Evolutionary conservation across 1,284 basidiomycete species (phyloP).

Genomic region (Trichosporon ovoides): DNA sequence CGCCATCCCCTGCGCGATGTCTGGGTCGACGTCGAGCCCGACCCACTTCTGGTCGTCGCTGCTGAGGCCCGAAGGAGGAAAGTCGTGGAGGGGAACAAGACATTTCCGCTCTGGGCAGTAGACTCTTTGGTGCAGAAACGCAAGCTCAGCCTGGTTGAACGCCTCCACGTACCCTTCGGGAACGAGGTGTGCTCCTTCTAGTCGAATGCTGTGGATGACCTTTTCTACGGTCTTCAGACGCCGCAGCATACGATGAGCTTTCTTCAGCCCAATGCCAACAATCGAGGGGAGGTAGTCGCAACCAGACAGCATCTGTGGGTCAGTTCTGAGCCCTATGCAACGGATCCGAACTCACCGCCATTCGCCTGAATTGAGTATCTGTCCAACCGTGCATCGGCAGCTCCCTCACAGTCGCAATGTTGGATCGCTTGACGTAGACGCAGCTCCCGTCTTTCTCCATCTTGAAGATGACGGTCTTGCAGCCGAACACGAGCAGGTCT

Average conservation of each 20-base stretch:
- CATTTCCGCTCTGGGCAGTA: conserved; percentile 67
- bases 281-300: conserved; percentile 98
- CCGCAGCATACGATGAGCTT: conserved; percentile 75
- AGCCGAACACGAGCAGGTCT: conserved; percentile 94
- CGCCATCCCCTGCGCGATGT: conserved; percentile 58
- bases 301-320: conserved; percentile 71
- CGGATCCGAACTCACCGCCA: conserved; percentile 58
- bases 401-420: conserved; percentile 67
- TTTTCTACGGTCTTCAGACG: conserved; percentile 81
- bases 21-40: conserved; percentile 55
- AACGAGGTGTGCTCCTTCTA: conserved; percentile 80
- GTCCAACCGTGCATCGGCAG: conserved; percentile 84
- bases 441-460: conserved; percentile 74
- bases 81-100: conserved; percentile 64
- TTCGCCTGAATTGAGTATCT: conserved; percentile 80
- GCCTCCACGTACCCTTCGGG: conserved; percentile 69
- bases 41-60: conserved; percentile 66
- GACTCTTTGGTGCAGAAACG: conserved; percentile 90
- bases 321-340: background rate
- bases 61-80: conserved; percentile 55
- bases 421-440: conserved; percentile 68
- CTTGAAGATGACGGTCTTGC: conserved; percentile 70
- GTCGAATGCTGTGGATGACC: conserved; percentile 63
- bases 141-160: conserved; percentile 74
- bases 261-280: conserved; percentile 92